phyloP scores from a whole-genome alignment of 1,284 basidiomycete genomes.

The Naganishia liquefaciens region DNA sequence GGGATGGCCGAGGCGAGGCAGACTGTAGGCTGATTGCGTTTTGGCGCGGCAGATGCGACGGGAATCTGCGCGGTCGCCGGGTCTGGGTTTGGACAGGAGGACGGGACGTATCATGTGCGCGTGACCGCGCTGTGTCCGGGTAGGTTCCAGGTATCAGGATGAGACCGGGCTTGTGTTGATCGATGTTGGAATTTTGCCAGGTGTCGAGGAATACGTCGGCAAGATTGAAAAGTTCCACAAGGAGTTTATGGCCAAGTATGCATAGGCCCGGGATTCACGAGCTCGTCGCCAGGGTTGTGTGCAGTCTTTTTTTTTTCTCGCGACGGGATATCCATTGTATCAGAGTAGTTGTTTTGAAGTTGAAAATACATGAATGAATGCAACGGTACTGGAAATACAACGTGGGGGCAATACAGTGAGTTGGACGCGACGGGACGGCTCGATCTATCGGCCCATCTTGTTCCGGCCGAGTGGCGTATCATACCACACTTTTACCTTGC shows the following conservation, averaged over 20 bases:
- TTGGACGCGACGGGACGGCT: background rate
- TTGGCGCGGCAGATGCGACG: slow-evolving; percentile 62
- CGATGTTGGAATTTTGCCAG: slow-evolving; percentile 24
- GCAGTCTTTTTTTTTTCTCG: background rate
- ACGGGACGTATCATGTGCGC: slow-evolving; percentile 82
- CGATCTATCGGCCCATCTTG: background rate
- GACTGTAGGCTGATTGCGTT: background rate
- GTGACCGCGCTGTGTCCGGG: slow-evolving; percentile 79
- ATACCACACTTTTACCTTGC: slow-evolving; percentile 76
- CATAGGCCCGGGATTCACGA: slow-evolving; percentile 32
- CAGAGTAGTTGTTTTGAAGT: background rate
- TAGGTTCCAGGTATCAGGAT: slow-evolving; percentile 49
- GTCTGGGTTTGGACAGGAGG: slow-evolving; percentile 85
- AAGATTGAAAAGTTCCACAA: slow-evolving; percentile 82
- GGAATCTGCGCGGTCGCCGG: slow-evolving; percentile 93
- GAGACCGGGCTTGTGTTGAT: slow-evolving; percentile 42
- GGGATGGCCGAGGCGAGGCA: too few species aligned
- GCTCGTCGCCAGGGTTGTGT: background rate
- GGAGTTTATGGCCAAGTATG: slow-evolving; percentile 72
- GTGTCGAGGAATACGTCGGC: slow-evolving; percentile 81
- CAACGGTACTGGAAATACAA: background rate
- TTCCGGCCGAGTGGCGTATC: slow-evolving; percentile 55
- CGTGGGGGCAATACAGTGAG: background rate
- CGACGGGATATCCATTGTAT: background rate
- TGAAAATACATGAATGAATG: background rate